These are phyloP conservation scores for Eucalyptus cloeziana DNA, from an alignment of 345 rosid species.

Conservation along the genomic window DNA sequence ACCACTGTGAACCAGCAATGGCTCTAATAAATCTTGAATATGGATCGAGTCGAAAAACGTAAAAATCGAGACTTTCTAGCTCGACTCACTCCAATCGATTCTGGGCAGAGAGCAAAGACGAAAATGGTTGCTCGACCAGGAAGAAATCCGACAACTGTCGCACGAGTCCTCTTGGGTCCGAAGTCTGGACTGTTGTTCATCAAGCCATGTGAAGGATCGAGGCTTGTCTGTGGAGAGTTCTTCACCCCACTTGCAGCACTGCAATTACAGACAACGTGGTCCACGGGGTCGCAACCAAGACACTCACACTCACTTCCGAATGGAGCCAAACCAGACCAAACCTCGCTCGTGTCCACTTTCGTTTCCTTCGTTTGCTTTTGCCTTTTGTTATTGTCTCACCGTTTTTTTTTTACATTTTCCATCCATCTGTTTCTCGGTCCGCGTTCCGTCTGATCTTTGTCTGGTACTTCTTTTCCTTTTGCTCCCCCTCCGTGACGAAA, in stretches of 20 bases:
- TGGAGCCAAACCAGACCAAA: not conserved
- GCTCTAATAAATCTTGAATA: not conserved
- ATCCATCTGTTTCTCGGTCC: not conserved
- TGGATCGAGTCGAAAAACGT: not conserved
- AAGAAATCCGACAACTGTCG: not conserved
- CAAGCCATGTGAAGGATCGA: not conserved
- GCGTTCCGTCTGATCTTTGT: not conserved
- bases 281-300: not conserved
- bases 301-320: not conserved
- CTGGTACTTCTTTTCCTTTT: not conserved
- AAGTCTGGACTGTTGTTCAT: not conserved
- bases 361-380: not conserved
- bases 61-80: not conserved
- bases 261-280: not conserved
- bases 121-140: not conserved
- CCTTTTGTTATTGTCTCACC: not conserved
- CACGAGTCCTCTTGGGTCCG: not conserved
- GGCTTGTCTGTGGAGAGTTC: not conserved
- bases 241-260: not conserved
- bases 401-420: not conserved
- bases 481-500: not conserved
- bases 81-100: not conserved
- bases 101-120: not conserved
- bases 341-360: not conserved
- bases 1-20: not conserved